Conservation (phyloP, 2,329 filamentous ascomycete genomes). For the Colletotrichum sansevieriae region DNA sequence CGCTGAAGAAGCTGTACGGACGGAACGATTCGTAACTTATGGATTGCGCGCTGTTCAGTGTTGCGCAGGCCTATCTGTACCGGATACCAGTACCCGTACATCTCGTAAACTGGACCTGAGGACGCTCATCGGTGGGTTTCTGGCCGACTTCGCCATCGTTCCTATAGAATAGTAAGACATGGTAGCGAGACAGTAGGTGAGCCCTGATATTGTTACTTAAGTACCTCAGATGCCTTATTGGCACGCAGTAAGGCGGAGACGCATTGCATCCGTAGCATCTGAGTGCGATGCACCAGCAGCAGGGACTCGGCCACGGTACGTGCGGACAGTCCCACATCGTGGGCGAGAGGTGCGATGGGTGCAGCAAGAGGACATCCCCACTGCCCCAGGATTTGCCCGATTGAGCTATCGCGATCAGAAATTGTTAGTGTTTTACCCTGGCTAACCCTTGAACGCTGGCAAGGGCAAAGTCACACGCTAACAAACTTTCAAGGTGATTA, state of each 20-base stretch:
- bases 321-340: not conserved
- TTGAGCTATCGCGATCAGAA: too few relatives aligned
- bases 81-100: not conserved
- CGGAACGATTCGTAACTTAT: too few relatives aligned
- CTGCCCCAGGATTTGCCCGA: too few relatives aligned
- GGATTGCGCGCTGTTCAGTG: too few relatives aligned
- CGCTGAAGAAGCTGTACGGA: conserved; percentile 1
- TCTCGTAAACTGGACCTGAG: not conserved
- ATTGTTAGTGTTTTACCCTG: too few relatives aligned
- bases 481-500: too few relatives aligned
- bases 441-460: too few relatives aligned
- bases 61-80: too few relatives aligned
- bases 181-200: not conserved
- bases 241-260: conserved; percentile 11
- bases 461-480: too few relatives aligned
- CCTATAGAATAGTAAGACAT: not conserved
- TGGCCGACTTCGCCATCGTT: not conserved
- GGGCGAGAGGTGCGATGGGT: conserved; percentile 16
- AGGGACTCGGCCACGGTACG: conserved; percentile 1
- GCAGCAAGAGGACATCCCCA: not conserved
- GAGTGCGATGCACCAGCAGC: not conserved
- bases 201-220: not conserved
- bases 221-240: too few relatives aligned
- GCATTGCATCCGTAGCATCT: conserved; percentile 7
- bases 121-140: not conserved